Conservation (phyloP, 2,329 filamentous ascomycete genomes). For the Nemania abortiva region DNA sequence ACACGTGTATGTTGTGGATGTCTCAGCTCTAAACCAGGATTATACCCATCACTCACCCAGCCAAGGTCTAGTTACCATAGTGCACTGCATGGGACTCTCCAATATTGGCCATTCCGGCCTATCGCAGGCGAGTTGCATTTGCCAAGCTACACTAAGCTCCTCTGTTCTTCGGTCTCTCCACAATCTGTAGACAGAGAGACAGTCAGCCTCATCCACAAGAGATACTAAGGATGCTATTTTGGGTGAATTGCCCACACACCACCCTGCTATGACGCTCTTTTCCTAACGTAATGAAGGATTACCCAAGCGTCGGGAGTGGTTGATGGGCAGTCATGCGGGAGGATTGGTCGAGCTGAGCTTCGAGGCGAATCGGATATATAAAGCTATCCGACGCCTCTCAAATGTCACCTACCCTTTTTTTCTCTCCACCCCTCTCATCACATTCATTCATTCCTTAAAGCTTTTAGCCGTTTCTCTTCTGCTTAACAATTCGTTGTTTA, state of each 20-base stretch:
- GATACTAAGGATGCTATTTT: slow-evolving; percentile 35
- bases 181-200: slow-evolving; percentile 14
- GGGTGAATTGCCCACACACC: slow-evolving; percentile 13
- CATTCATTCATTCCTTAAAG: slow-evolving; percentile 30
- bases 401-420: neutral
- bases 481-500: slow-evolving; percentile 11
- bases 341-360: slow-evolving; percentile 19
- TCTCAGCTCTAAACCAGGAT: slow-evolving; percentile 27
- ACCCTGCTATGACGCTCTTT: slow-evolving; percentile 22
- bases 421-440: slow-evolving; percentile 34
- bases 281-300: slow-evolving; percentile 24
- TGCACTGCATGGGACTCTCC: slow-evolving; percentile 18
- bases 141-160: slow-evolving; percentile 31
- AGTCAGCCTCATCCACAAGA: slow-evolving; percentile 37
- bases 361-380: slow-evolving; percentile 33
- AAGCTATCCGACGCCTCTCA: slow-evolving; percentile 23
- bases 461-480: slow-evolving; percentile 6
- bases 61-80: slow-evolving; percentile 11
- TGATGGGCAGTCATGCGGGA: slow-evolving; percentile 11
- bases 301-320: slow-evolving; percentile 5
- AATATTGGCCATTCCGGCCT: slow-evolving; percentile 16
- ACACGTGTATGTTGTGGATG: slow-evolving; percentile 4
- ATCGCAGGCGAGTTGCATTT: slow-evolving; percentile 20
- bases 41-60: slow-evolving; percentile 14
- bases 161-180: slow-evolving; percentile 24